Evolutionary conservation across 1,284 basidiomycete species (phyloP), one percentile per base, ranked within the genome.

Genomic region (Papiliotrema laurentii): DNA sequence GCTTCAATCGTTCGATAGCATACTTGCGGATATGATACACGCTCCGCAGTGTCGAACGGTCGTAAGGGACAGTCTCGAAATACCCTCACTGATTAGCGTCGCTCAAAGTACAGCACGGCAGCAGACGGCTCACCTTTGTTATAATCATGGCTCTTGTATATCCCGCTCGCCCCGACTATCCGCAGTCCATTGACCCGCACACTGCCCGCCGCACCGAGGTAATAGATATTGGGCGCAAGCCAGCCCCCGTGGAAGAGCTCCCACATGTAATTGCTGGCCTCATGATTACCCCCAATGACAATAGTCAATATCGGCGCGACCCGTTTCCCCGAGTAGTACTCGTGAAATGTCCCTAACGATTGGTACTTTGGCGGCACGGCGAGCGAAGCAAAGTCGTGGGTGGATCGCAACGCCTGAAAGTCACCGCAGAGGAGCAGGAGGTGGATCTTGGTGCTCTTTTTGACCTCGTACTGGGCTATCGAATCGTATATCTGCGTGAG

Each of bases 211-310:
- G 86, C 83, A 0, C 96, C 96, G 5, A 99, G 81, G 69, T 89
- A 98, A 75, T 97, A 99, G 47, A 98, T 96, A 67, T 96, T 94
- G 2, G 89, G 89, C 0, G 96, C 96, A 14, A 97, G 74, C 94
- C 91, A 96, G 16, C 92, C 91, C 26, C 92, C 91, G 61, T 96
- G 87, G 68, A 91, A 94, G 85, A 97, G 76, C 69, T 99, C 96
- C 86, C 89, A 93, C 76, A 98, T 81, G 70, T 97, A 97, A 66
- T 92, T 96, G 47, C 89, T 93, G 4, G 91, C 91, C 74, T 98
- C 94, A 69, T 99, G 94, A 68, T 99, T 98, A 5, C 96, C 96
- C 19, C 96, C 96, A 62, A 98, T 96, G 45, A 97, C 84, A 27
- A 99, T 78, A 0, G 96, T 99, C 63, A 97, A 75, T 5, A 96